Conservation (phyloP, 352 stramenopile genomes). For the Pythium volutum region DNA sequence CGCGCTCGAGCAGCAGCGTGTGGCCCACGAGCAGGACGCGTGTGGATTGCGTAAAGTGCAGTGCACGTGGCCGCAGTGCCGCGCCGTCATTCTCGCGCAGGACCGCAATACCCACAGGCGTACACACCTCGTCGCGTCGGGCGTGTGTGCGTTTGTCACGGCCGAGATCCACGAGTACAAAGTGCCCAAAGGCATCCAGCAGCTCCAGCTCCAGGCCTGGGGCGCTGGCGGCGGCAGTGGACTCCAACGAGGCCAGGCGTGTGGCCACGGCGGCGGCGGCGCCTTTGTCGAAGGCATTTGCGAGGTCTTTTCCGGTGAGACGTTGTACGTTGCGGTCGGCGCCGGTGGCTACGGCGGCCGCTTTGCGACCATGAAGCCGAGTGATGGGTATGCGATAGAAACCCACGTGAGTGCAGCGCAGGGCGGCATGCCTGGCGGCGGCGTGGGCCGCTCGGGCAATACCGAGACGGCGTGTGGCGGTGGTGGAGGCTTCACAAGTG, state of each 20-base stretch:
- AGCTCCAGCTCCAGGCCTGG: slow-evolving; percentile 73
- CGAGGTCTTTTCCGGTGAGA: slow-evolving; percentile 63
- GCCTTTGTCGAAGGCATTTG: slow-evolving; percentile 65
- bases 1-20: slow-evolving; percentile 57
- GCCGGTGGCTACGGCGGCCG: slow-evolving; percentile 42
- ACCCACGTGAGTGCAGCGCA: slow-evolving; percentile 41
- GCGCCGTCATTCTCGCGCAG: slow-evolving; percentile 42
- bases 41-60: slow-evolving; percentile 60
- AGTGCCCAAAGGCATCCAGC: slow-evolving; percentile 57
- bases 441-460: slow-evolving; percentile 59
- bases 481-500: slow-evolving; percentile 64
- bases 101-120: slow-evolving; percentile 63
- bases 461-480: slow-evolving; percentile 66
- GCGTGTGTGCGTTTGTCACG: slow-evolving; percentile 59
- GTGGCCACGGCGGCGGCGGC: slow-evolving; percentile 58
- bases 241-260: slow-evolving; percentile 41
- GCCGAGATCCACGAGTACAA: slow-evolving; percentile 61
- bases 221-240: slow-evolving; percentile 68
- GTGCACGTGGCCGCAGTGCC: slow-evolving; percentile 73
- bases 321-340: slow-evolving; percentile 56
- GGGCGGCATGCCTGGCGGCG: slow-evolving; percentile 53
- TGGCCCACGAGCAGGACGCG: slow-evolving; percentile 69
- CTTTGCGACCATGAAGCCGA: slow-evolving; percentile 40
- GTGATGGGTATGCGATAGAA: slow-evolving; percentile 28
- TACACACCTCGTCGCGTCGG: slow-evolving; percentile 54